Evolutionary conservation across 23 red algal species (phyloP).

Genomic region (Agarophyton chilense): DNA sequence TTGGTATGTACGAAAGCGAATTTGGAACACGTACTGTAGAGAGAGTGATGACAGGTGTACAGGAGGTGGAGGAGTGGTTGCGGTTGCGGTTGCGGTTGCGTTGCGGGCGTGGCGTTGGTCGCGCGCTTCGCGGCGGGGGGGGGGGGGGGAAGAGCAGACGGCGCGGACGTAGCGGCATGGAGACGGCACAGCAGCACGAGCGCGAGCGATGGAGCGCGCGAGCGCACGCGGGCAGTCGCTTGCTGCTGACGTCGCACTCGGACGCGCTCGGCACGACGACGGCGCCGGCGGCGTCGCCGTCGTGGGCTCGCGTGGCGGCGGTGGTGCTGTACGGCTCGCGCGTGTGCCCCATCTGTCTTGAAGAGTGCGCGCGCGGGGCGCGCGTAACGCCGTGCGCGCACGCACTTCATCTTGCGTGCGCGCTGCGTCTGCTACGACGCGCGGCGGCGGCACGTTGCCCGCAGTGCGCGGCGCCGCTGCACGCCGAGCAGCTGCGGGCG

Average conservation of each 20-base stretch:
- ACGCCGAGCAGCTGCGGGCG: conserved; percentile 13
- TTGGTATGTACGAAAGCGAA: too few species aligned
- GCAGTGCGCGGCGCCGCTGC: conserved; percentile 8
- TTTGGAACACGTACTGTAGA: too few species aligned
- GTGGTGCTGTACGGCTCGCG: background rate
- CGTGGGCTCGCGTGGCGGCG: background rate
- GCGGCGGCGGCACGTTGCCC: background rate
- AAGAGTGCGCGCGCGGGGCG: background rate
- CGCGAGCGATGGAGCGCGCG: background rate
- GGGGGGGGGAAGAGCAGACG: too few species aligned
- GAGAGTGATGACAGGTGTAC: too few species aligned
- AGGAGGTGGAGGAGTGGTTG: too few species aligned
- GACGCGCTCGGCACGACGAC: too few species aligned
- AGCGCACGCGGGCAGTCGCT: background rate
- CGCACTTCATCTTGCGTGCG: conserved; percentile 31
- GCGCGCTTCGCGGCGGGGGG: too few species aligned
- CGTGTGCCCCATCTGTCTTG: conserved; percentile 50
- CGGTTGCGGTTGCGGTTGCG: too few species aligned
- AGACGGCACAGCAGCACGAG: too few species aligned
- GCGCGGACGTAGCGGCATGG: too few species aligned
- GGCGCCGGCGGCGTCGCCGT: background rate
- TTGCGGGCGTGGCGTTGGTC: too few species aligned
- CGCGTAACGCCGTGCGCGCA: conserved; percentile 56
- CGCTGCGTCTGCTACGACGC: background rate
- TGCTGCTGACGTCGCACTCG: too few species aligned